These are phyloP conservation scores for Arthrinium phaeospermum DNA, from an alignment of 2,329 filamentous ascomycete genomes.

Conservation along the genomic window DNA sequence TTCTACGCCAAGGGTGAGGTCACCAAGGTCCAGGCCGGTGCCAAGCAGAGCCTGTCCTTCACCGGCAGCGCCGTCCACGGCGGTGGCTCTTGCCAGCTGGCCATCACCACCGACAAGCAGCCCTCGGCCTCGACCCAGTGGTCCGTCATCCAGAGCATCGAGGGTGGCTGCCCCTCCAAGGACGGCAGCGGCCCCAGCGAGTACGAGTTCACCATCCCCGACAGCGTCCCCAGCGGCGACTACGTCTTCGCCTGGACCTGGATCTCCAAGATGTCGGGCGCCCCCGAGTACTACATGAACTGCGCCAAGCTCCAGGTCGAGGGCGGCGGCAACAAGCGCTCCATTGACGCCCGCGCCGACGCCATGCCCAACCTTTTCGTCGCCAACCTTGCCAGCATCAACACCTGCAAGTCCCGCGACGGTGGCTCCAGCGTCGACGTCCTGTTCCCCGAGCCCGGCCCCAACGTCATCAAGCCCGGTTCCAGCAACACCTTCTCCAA, in stretches of 20 bases:
- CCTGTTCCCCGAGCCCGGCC: slow-evolving; percentile 67
- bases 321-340: slow-evolving; percentile 49
- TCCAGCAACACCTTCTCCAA: slow-evolving; percentile 39
- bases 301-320: slow-evolving; percentile 50
- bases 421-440: slow-evolving; percentile 54
- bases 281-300: slow-evolving; percentile 66
- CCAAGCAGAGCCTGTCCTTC: slow-evolving; percentile 58
- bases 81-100: slow-evolving; percentile 76
- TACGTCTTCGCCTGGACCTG: slow-evolving; percentile 76
- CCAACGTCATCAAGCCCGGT: slow-evolving; percentile 51
- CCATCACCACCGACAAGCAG: slow-evolving; percentile 65
- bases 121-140: slow-evolving; percentile 53
- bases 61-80: slow-evolving; percentile 69
- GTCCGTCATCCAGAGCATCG: slow-evolving; percentile 73
- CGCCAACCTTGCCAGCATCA: slow-evolving; percentile 61
- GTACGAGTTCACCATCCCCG: slow-evolving; percentile 66
- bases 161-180: slow-evolving; percentile 69
- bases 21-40: slow-evolving; percentile 47
- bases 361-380: slow-evolving; percentile 71
- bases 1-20: slow-evolving; percentile 44
- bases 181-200: slow-evolving; percentile 47
- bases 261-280: slow-evolving; percentile 72
- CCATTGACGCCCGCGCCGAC: slow-evolving; percentile 30
- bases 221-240: slow-evolving; percentile 65
- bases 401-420: slow-evolving; percentile 61